Evolutionary conservation across 2,329 filamentous ascomycete genomes (phyloP), one percentile per base, ranked within the genome.

Genomic region (Apiospora hydei): DNA sequence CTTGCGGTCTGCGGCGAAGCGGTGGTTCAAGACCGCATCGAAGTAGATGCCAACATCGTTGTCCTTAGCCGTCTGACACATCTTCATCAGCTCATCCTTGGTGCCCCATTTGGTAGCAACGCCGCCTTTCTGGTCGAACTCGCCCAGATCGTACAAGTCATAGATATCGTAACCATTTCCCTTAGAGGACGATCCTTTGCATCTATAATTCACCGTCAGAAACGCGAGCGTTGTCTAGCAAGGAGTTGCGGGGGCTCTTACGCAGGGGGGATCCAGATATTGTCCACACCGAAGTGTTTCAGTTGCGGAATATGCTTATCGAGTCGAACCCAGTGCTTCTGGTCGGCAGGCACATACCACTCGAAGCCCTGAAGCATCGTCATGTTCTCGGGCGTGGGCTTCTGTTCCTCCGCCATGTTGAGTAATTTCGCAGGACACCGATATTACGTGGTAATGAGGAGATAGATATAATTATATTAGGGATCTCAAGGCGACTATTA

Each of bases 11-110:
- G 90, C 92, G 6, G 87, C 91, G 3, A 91, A 90, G 78, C 92
- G 93, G 78, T 94, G 92, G 77, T 93, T 94, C 53, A 94, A 82
- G 4, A 94, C 91, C 1, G 91, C 89, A 79, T 94, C 92, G 86
- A 91, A 93, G 75, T 92, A 86, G 0, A 93, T 77, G 0, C 87
- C 86, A 7, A 93, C 83, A 0, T 86, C 88, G 26, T 86, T 74
- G 46, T 86, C 82, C 67, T 87, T 83, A 0, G 90, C 90, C n/a
- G 82, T 80, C 26, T 84, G 80, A 2, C 84, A 81, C 68, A 94
- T 78, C 24, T 84, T 82, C 2, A 87, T 75, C 24, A 94, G 81
- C 70, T 93, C 90, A 67, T 88, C 85, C 77, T 89, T 89, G 1
- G 84, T 83, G 2, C 92, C 92, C 91, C 91, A 94, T 84, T 93